Conservation (phyloP, 2,329 filamentous ascomycete genomes). For the Pestalotiopsis sp. region DNA sequence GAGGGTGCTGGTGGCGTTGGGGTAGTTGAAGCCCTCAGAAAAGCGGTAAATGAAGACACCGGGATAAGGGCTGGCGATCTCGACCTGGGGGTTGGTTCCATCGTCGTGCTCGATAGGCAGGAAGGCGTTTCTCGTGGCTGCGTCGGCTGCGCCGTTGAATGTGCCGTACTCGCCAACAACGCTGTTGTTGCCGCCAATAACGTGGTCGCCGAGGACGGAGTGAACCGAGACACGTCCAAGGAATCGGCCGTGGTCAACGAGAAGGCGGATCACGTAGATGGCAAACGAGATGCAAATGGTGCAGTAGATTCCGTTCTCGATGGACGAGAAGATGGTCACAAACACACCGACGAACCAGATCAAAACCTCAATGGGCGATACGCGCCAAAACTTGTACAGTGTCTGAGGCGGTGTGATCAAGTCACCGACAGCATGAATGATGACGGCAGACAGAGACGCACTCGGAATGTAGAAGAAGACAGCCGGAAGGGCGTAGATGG, state of each 20-base stretch:
- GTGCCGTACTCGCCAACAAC: constrained; percentile 58
- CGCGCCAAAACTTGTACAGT: constrained; percentile 92
- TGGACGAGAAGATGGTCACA: constrained; percentile 83
- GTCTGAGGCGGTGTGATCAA: constrained; percentile 89
- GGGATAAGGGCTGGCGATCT: constrained; percentile 81
- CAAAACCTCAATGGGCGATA: constrained; percentile 85
- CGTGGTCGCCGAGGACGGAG: constrained; percentile 77
- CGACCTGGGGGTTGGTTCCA: constrained; percentile 83
- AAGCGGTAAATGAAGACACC: constrained; percentile 97
- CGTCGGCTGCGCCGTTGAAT: constrained; percentile 41
- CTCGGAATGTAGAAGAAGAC: constrained; percentile 95
- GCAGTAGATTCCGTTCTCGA: constrained; percentile 91
- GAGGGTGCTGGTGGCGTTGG: constrained; percentile 87
- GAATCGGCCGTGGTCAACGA: constrained; percentile 82
- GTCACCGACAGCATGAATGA: constrained; percentile 94
- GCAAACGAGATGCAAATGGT: constrained; percentile 79
- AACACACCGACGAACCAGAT: constrained; percentile 94
- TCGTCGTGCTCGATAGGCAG: constrained; percentile 86
- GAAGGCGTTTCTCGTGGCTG: constrained; percentile 72
- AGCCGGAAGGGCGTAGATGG: constrained; percentile 84
- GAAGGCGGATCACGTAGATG: constrained; percentile 79
- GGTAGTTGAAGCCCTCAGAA: constrained; percentile 93
- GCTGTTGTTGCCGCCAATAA: constrained; percentile 64
- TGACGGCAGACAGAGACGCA: constrained; percentile 80
- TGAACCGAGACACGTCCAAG: constrained; percentile 83